These are phyloP conservation scores for Fusarium sp. DNA, from an alignment of 2,329 filamentous ascomycete species.

Conservation along the genomic window DNA sequence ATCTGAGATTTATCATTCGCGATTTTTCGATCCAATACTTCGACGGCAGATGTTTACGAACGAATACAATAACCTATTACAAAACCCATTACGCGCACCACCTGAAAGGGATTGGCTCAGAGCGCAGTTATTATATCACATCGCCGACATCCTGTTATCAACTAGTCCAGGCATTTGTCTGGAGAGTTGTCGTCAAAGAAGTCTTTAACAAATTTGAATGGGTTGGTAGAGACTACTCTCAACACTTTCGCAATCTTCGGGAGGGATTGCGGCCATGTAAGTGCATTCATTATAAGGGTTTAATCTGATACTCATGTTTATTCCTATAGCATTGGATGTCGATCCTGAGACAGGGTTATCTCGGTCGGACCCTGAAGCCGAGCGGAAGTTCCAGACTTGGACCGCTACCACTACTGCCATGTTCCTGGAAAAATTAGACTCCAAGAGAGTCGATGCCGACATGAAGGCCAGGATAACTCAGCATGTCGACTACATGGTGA, in stretches of 20 bases:
- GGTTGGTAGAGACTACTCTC: not conserved
- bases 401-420: not conserved
- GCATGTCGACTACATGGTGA: not conserved
- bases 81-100: rapidly evolving
- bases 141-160: not conserved
- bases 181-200: not conserved
- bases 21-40: conserved; percentile 1
- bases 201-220: not conserved
- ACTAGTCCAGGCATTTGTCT: not conserved
- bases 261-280: not conserved
- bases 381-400: not conserved
- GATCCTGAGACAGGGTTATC: not conserved
- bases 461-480: not conserved
- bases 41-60: not conserved
- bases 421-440: not conserved
- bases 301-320: rapidly evolving
- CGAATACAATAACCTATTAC: rapidly evolving
- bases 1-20: not conserved
- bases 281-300: not conserved
- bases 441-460: rapidly evolving
- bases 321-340: not conserved
- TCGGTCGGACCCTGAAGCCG: not conserved
- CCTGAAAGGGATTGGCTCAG: not conserved
- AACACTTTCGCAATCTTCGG: not conserved
- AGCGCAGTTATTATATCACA: not conserved